Evolutionary conservation across 352 stramenopile genomes (phyloP).

Genomic region (Phytophthora rubi): DNA sequence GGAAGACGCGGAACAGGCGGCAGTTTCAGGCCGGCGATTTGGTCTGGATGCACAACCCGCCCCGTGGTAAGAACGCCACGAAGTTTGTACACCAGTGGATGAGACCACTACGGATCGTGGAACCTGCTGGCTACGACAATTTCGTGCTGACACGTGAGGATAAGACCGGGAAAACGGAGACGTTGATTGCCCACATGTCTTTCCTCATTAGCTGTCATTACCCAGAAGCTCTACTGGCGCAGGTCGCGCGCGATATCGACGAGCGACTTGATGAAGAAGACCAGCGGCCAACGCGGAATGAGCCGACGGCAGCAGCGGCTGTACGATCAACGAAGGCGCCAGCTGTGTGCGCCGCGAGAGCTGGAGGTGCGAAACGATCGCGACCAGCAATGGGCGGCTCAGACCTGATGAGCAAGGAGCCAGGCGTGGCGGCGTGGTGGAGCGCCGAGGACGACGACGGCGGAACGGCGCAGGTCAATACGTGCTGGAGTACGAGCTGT

Average conservation of each 20-base stretch:
- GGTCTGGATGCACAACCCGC: conserved; percentile 8
- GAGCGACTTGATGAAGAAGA: neutral
- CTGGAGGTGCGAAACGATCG: neutral
- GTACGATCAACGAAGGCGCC: neutral
- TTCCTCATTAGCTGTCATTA: neutral
- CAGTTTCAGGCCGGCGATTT: conserved; percentile 1
- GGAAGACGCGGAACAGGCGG: neutral
- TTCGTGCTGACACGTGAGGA: neutral
- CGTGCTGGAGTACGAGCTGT: neutral
- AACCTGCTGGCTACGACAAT: conserved; percentile 1
- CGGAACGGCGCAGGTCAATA: neutral
- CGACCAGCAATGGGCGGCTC: neutral
- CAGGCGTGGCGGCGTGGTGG: neutral
- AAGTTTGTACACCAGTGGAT: neutral
- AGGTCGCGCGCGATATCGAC: neutral
- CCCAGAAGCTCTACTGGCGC: neutral
- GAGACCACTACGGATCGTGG: neutral
- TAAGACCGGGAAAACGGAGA: neutral
- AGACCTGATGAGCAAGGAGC: too few relatives aligned
- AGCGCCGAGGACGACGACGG: too few relatives aligned
- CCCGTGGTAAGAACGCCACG: neutral
- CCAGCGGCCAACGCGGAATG: neutral
- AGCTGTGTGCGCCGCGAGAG: neutral
- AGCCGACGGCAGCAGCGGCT: neutral
- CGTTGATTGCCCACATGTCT: neutral